Evolutionary conservation across 805 yeast genomes (phyloP).

Genomic region (Yueomyces sp.): DNA sequence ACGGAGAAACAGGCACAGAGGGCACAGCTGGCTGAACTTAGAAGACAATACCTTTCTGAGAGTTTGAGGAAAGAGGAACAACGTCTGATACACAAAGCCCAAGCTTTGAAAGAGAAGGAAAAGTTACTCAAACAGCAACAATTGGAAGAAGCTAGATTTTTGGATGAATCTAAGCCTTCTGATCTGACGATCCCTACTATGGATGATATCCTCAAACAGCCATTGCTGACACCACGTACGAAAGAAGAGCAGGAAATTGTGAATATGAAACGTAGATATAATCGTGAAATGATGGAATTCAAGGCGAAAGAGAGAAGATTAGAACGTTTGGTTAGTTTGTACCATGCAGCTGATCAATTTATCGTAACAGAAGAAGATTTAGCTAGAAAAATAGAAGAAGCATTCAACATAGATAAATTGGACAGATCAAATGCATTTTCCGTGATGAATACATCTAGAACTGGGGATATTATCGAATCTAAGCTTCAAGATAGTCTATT

Average conservation of each 20-base stretch:
- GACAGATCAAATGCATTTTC: conserved; percentile 7
- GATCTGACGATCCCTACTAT: conserved; percentile 66
- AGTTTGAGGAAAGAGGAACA: conserved; percentile 44
- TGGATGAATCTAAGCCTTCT: conserved; percentile 1
- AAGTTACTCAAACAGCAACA: conserved; percentile 10
- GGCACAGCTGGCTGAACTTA: conserved; percentile 38
- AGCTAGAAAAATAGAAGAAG: conserved; percentile 13
- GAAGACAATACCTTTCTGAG: conserved; percentile 57
- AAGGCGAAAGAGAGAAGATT: conserved; percentile 40
- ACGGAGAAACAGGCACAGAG: conserved; percentile 16
- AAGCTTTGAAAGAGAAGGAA: conserved; percentile 23
- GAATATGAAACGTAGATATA: conserved; percentile 48
- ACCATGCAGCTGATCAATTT: conserved; percentile 54
- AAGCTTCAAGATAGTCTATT: conserved; percentile 24
- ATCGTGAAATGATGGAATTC: conserved; percentile 45
- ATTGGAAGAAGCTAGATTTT: conserved; percentile 25
- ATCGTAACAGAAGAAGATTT: conserved; percentile 63
- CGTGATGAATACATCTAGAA: conserved; percentile 8
- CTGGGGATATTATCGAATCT: conserved; percentile 10
- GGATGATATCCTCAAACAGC: conserved; percentile 50
- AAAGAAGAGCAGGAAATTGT: conserved; percentile 49
- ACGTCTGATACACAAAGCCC: conserved; percentile 27
- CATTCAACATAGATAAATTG: conserved; percentile 10
- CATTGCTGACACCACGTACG: conserved; percentile 62
- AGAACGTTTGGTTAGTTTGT: conserved; percentile 48